Base-by-base conservation (phyloP, 2,329 filamentous ascomycete species). In the Incumbomyces lentus region DNA sequence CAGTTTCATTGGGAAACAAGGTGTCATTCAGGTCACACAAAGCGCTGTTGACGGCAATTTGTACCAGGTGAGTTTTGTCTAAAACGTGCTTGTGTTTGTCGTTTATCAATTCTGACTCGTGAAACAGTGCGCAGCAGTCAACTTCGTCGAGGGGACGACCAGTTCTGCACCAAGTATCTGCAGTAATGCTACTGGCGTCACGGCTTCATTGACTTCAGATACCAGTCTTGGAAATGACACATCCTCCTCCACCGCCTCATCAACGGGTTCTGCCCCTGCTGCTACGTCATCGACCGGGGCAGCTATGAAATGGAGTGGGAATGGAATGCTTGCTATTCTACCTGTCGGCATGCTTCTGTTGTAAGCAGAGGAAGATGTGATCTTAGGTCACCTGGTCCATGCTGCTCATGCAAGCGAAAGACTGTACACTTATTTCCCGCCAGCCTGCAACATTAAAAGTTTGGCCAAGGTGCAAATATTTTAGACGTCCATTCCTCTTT, bases 171-270 rank as follows among this genome's bases (percentile, higher is more conserved):
- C 48, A 13, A 64, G 66, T 34, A 64, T 72, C 48, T 86, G 82
- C 71, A 67, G 64, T 52, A 83, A 78, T 54, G 72, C 70, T 52
- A 77, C 71, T 8, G 75, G 73, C 30, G 67, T 85, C 37, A 68
- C 66, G 3, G 68, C 73, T 6, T 61, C 46, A 17, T 13, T 52
- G 14, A 55, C 50, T 10, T 44, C 49, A 22, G 31, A 51, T 33
- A 46, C 50, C 13, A 42, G 41, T 33, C 53, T 55, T 17, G 30
- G 33, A 22, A 26, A 26, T 26, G 22, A 46, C 29, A 51, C 47
- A 16, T 10, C 47, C 22, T 46, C 47, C 22, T 37, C 34, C 30
- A 32, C 38, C 13, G 29, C 47, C 6, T 38, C 51, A 12, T 44
- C 49, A 16, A 46, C 51, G 13, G 18, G 34, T 30, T 37, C 42